Percentiles rank a stretch among this genome's conserved stretches.
Evolutionary conservation across 2,329 filamentous ascomycete species (phyloP).

Genomic region (Aschersonia sp.): DNA sequence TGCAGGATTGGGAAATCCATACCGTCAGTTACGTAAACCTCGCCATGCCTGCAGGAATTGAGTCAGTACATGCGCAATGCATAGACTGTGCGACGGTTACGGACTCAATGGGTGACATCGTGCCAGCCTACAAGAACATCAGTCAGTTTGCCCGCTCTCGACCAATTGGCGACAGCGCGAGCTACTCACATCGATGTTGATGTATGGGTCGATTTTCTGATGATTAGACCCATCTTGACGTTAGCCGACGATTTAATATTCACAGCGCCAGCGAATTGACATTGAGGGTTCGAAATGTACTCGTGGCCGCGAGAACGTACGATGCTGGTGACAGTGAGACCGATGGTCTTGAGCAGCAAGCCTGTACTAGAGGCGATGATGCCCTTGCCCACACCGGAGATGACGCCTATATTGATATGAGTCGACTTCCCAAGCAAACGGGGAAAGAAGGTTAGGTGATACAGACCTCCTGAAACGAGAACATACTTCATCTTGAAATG

Average conservation of each 20-base stretch:
- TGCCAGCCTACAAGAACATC: neutral
- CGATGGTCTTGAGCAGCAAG: constrained; percentile 23
- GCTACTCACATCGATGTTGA: constrained; percentile 21
- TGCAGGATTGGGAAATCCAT: neutral
- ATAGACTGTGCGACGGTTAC: constrained; percentile 1
- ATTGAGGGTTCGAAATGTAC: no score
- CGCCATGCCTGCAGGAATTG: neutral
- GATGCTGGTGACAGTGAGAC: constrained; percentile 10
- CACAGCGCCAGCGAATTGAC: no score
- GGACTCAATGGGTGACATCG: constrained; percentile 16
- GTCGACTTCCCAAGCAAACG: neutral
- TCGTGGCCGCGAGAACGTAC: neutral
- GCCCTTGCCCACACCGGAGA: constrained; percentile 46
- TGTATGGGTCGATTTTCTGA: constrained; percentile 30
- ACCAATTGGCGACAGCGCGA: no score
- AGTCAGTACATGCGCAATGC: neutral
- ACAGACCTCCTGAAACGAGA: neutral
- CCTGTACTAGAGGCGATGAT: constrained; percentile 53
- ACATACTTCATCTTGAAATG: neutral
- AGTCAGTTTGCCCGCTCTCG: no score
- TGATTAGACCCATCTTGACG: neutral
- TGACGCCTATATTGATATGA: constrained; percentile 23
- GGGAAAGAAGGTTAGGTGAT: neutral
- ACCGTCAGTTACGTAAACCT: neutral
- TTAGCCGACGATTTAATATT: no score